A percentile compares a stretch with the other conserved stretches of the same genome.
Evolutionary conservation across 2,329 filamentous ascomycete genomes (phyloP).

Genomic region (Aspergillus clavatus): DNA sequence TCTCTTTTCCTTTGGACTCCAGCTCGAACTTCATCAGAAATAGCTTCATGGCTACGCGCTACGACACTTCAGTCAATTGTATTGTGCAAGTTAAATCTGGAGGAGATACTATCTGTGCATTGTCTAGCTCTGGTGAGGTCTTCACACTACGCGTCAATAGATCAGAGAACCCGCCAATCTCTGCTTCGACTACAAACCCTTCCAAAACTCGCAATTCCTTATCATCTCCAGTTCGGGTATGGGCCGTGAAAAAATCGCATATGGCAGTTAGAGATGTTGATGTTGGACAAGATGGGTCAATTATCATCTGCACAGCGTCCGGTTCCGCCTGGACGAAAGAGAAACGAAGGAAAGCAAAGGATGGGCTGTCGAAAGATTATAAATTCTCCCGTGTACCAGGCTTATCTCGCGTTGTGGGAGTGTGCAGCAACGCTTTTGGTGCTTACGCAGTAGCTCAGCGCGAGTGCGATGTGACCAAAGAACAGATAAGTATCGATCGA

Average conservation of each 20-base stretch:
- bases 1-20: constrained; percentile 74
- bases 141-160: constrained; percentile 78
- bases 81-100: constrained; percentile 76
- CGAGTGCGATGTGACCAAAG: constrained; percentile 75
- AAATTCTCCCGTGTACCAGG: constrained; percentile 91
- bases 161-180: constrained; percentile 55
- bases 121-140: constrained; percentile 79
- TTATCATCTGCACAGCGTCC: constrained; percentile 88
- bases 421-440: constrained; percentile 83
- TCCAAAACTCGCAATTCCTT: constrained; percentile 81
- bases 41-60: constrained; percentile 60
- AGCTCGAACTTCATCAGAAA: constrained; percentile 64
- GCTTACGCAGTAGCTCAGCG: constrained; percentile 83
- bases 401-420: constrained; percentile 75
- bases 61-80: constrained; percentile 60
- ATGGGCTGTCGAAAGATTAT: constrained; percentile 74
- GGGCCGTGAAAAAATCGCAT: constrained; percentile 79
- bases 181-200: constrained; percentile 83
- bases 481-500: constrained; percentile 62
- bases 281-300: constrained; percentile 86
- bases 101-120: constrained; percentile 84
- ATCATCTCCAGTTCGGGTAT: constrained; percentile 73
- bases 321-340: constrained; percentile 90
- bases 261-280: constrained; percentile 82
- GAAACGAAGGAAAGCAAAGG: constrained; percentile 74